Percentiles rank a stretch among this genome's conserved stretches.
These are phyloP conservation scores for Backusella tuberculispora DNA, from an alignment of 192 early-diverging fungal species.

Conservation along the genomic window DNA sequence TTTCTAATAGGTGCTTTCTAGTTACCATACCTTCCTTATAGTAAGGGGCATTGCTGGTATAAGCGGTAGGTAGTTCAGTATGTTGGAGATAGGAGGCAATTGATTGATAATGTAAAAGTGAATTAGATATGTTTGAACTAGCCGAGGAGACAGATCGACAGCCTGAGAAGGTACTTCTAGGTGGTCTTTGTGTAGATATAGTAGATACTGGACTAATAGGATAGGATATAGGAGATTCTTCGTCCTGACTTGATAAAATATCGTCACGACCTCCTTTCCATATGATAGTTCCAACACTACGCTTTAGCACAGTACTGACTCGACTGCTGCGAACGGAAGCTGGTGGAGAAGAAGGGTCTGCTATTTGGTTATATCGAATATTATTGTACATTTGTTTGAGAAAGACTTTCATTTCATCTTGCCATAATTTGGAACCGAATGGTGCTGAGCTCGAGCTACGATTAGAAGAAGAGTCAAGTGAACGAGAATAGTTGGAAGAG, in stretches of 20 bases:
- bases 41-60: slow-evolving; percentile 39
- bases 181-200: not conserved
- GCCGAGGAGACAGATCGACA: not conserved
- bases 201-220: slow-evolving; percentile 1
- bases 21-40: slow-evolving; percentile 80
- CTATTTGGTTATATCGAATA: slow-evolving; percentile 35
- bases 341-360: slow-evolving; percentile 22
- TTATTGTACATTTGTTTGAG: slow-evolving; percentile 40
- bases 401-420: slow-evolving; percentile 22
- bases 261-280: slow-evolving; percentile 28
- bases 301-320: slow-evolving; percentile 26
- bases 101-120: slow-evolving; percentile 1
- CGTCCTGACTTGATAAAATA: too few species aligned
- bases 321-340: not conserved
- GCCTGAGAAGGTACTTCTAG: not conserved
- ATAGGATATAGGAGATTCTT: slow-evolving; percentile 9
- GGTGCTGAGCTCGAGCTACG: not conserved
- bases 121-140: not conserved
- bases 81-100: slow-evolving; percentile 24
- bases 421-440: slow-evolving; percentile 23
- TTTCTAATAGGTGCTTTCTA: slow-evolving; percentile 85
- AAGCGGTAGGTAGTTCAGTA: slow-evolving; percentile 24
- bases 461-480: not conserved
- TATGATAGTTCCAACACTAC: slow-evolving; percentile 32
- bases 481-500: slow-evolving; percentile 9